Evolutionary conservation across 139 green algal genomes (phyloP), one percentile per base, ranked within the genome.

Genomic region (Astrephomene gubernaculifera): DNA sequence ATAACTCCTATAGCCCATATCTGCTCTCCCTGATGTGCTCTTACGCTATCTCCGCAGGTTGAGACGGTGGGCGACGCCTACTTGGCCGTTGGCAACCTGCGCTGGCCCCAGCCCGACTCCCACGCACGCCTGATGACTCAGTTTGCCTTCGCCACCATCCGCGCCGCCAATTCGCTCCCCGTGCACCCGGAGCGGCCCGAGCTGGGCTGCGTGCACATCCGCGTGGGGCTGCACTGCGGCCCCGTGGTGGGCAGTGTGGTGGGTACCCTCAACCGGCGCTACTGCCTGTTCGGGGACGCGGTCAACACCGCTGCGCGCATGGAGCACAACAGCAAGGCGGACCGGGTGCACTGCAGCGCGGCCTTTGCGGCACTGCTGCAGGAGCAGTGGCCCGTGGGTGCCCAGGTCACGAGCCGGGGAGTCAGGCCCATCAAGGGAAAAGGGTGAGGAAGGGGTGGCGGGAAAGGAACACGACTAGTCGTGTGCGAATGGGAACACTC

Each of bases 261-360:
- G 73, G 83, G 83, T 1, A 78, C 33, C 0, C 31, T 75, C 68
- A 79, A 79, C 63, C 43, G 65, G 22, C 74, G 73, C 27, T 86
- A 80, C 65, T 86, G 73, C 72, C 57, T 94, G 10, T 94, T 92
- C 60, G 83, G 83, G 14, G 83, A 88, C 71, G 43, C 71, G 8
- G 83, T 88, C 44, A 88, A 88, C 71, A 79, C 64, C 19, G 83
- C 83, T 3, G 61, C 65, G 27, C 72, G 83, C 27, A 88, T 87
- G 82, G 82, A 87, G 71, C 74, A 79, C 61, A 87, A 87, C 71
- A 76, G 71, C 43, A 65, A 78, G 71, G 41, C 41, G 44, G 71
- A 79, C 39, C 57, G 71, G 4, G 38, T 87, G 12, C 64, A 87
- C 41, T 71, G 72, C 81, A 87, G 81, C 39, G 79, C 33, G 21